Base-by-base conservation (phyloP, 805 yeast species). In the Candida manassasensis region DNA sequence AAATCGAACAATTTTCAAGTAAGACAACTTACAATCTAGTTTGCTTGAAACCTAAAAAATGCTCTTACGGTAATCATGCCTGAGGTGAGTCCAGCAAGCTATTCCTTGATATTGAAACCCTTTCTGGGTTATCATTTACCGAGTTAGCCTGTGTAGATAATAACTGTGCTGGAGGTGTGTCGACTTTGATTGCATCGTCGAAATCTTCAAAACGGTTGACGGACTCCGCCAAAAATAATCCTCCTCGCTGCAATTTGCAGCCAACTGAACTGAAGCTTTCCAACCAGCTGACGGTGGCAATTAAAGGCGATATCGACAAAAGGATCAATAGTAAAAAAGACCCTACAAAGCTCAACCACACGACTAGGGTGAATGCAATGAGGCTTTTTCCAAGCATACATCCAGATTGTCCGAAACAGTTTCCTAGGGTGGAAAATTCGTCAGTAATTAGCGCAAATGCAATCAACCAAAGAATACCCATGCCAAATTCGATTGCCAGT, bases 311-410 rank as follows among this genome's bases (percentile, higher is more conserved):
- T n/a, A 41, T 29, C 6, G 46, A 33, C 32, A 31, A 44, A 8
- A 42, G n/a, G 3, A 36, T 28, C 10, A 38, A 25, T 22, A 47
- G 34, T 9, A 34, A 32, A 22, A 48, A 38, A 4, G 48, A 24
- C 10, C 35, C 40, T 11, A 25, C 27, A 22, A 39, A 47, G 30
- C 42, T 28, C n/a, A 47, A 13, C 50, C 50, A 48, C 9, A 36
- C 24, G 29, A 48, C 13, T 27, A 47, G 26, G 2, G 44, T 32
- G 29, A 45, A 37, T 6, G 45, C 43, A 27, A 45, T 43, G 10
- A 42, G 24, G 2, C 43, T 45, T 38, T 47, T 47, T n/a, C 49
- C 47, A 6, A 45, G 26, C 24, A 22, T 27, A 24, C 53, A 47
- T 40, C 38, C 34, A 8, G 10, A 21, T n/a, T 6, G 8, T 6